These are phyloP conservation scores for Cylindrotheca closterium DNA, from an alignment of 108 stramenopile species.

Conservation along the genomic window DNA sequence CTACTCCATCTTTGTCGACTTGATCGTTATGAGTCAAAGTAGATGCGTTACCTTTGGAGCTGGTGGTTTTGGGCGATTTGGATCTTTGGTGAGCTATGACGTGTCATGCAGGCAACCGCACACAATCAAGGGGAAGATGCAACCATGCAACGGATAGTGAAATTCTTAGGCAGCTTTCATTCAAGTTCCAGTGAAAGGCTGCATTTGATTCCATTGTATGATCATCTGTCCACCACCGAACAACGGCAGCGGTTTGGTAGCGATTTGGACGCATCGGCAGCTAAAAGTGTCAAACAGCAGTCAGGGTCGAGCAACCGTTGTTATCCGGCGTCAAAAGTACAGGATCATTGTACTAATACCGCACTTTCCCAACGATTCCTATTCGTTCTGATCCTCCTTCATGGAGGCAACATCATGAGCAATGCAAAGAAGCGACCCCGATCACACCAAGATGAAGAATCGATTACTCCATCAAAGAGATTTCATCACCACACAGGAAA, in stretches of 20 bases:
- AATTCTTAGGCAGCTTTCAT: not conserved
- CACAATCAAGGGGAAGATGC: conserved; percentile 8
- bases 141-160: not conserved
- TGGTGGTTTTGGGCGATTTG: conserved; percentile 48
- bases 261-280: no score
- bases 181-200: not conserved
- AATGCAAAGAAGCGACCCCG: no score
- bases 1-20: conserved; percentile 48
- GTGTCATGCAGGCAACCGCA: conserved; percentile 25
- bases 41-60: conserved; percentile 37
- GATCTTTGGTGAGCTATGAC: conserved; percentile 31
- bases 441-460: no score
- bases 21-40: conserved; percentile 40
- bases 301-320: no score
- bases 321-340: no score
- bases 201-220: not conserved
- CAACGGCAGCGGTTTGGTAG: not conserved
- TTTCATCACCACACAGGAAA: no score
- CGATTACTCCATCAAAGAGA: no score
- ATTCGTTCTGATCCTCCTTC: no score
- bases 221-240: not conserved
- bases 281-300: no score
- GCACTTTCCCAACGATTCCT: no score
- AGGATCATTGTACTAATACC: no score
- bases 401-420: no score